These are phyloP conservation scores for Trichoderma koningii DNA, from an alignment of 2,329 filamentous ascomycete genomes.

Conservation along the genomic window DNA sequence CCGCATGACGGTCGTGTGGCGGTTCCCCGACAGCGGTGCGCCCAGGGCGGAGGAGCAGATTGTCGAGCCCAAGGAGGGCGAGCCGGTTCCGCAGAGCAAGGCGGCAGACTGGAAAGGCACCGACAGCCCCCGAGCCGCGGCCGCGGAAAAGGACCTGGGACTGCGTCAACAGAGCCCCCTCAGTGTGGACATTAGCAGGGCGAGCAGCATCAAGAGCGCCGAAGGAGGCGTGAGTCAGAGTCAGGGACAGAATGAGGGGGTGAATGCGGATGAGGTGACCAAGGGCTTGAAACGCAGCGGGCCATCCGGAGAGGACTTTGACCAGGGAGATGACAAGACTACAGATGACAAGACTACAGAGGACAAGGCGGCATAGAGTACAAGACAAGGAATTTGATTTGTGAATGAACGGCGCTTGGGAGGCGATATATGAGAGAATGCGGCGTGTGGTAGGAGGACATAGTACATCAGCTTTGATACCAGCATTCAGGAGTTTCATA, in stretches of 20 bases:
- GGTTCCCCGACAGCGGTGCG: constrained; percentile 42
- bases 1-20: constrained; percentile 83
- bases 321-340: constrained; percentile 6
- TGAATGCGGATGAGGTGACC: constrained; percentile 35
- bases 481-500: not conserved
- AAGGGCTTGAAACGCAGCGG: constrained; percentile 43
- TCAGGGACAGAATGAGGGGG: constrained; percentile 28
- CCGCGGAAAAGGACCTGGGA: constrained; percentile 65
- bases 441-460: not conserved
- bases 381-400: not conserved
- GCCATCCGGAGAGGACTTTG: constrained; percentile 40
- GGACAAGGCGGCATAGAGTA: too few species aligned
- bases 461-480: not conserved
- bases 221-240: constrained; percentile 26
- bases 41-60: constrained; percentile 41
- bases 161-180: constrained; percentile 64
- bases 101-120: constrained; percentile 75
- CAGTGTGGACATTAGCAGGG: constrained; percentile 69
- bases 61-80: constrained; percentile 64
- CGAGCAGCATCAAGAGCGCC: constrained; percentile 64
- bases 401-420: not conserved
- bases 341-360: not conserved
- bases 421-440: not conserved
- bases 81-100: constrained; percentile 68
- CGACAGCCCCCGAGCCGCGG: constrained; percentile 46